Base-by-base conservation (phyloP, 2,329 filamentous ascomycete genomes). In the Arachnomyces sp. region DNA sequence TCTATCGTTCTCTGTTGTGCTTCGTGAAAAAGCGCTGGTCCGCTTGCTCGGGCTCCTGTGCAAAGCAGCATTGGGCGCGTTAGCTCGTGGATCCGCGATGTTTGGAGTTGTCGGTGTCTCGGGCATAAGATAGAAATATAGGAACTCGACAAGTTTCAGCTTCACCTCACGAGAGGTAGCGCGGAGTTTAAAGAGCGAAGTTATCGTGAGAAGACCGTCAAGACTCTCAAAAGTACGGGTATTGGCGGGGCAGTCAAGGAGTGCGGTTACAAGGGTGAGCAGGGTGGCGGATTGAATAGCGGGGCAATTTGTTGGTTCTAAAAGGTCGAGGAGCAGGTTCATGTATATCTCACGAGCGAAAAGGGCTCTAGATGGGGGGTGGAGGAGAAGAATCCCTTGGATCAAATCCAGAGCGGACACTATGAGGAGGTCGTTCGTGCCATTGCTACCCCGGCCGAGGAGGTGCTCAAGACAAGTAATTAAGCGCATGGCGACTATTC, bases 101-200 rank as follows among this genome's bases (percentile, higher is more conserved):
- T 43, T 46, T 36, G 50, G 15, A 8, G 53, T 39, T 13, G 59
- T 59, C 1, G 71, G 80, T 0, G 77, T 78, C 66, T 98, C 92
- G 37, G 90, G 89, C 83, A 96, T 95, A 52, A 98, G 81, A 64
- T 96, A 98, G 65, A 96, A 96, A 71, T 96, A 96, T 38, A 98
- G 69, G 59, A 96, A 96, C 63, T 96, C 92, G 52, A 95, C 82
- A n/a, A 94, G 78, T 63, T 94, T 92, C 57, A 95, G 77, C 69
- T 95, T 95, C 50, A 96, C 89, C 53, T 90, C 86, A 46, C 87
- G 80, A 16, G 80, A 80, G 3, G 90, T 95, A 49, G 81, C 79
- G 45, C 87, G 81, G 48, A 84, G 85, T 64, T 93, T 94, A 77
- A 96, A 95, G 36, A 96, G 75, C 7, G 85, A 90, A 2, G 90